Evolutionary conservation across 2,329 filamentous ascomycete genomes (phyloP), one percentile per base, ranked within the genome.

Genomic region (Chalaropsis thielavioides): DNA sequence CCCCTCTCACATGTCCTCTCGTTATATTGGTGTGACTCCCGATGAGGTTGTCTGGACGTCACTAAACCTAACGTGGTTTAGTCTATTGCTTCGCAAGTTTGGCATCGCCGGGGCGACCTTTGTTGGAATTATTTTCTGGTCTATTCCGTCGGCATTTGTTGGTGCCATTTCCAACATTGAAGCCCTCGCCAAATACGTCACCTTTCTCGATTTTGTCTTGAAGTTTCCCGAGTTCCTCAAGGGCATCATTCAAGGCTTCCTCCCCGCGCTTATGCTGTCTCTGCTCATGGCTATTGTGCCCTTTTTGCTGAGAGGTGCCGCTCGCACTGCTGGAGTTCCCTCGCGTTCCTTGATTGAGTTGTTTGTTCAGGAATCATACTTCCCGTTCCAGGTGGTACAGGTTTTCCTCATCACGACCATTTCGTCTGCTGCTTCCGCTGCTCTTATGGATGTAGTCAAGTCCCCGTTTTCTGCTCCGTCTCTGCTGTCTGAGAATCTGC

Each of bases 21-120:
- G 90, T 38, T 90, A 86, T 71, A 92, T 92, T 65, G 91, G 90
- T 58, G 80, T 96, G 63, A 83, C 83, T 63, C 92, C 92, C 0
- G 78, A 79, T 4, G 92, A 97, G 71, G 79, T 97, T 62, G 85
- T 96, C 69, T 99, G 94, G 94, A 80, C 81, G 61, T 95, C 92
- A 68, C 77, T 97, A 62, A 73, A 76, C 15, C 78, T 81, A 65
- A 74, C 75, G 64, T 89, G 89, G 90, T 87, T 87, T 83, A 84
- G 92, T 74, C 78, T 86, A 63, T 80, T 95, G 69, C 73, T 92
- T 70, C 84, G 89, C 67, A 79, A 85, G 71, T 81, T 86, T 70
- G 75, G 78, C 54, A 81, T 87, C 13, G 79, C 86, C 64, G 82
- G 78, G 22, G 83, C 89, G 65, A 85, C 96, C 59, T 78, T 83